Conservation (phyloP, 1,139 yeast species). For the Blastobotrys capitulatus region DNA sequence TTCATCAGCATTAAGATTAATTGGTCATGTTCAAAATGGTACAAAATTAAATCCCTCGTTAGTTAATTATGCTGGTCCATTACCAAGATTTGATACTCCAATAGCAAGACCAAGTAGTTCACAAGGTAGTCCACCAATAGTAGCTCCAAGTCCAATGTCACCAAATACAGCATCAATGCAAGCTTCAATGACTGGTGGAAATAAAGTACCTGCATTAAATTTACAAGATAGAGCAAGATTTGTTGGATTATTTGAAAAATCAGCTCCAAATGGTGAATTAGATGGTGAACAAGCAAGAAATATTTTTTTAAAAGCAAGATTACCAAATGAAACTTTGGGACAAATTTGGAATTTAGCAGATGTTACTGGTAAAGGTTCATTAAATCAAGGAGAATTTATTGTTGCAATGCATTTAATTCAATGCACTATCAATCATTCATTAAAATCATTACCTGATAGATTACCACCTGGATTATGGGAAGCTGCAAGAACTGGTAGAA, state of each 20-base stretch:
- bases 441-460: slow-evolving; percentile 61
- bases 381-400: slow-evolving; percentile 69
- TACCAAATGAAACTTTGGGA: slow-evolving; percentile 71
- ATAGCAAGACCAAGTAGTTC: slow-evolving; percentile 12
- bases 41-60: slow-evolving; percentile 47
- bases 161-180: slow-evolving; percentile 10
- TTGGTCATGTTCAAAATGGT: slow-evolving; percentile 84
- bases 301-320: slow-evolving; percentile 80
- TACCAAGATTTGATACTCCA: slow-evolving; percentile 37
- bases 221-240: slow-evolving; percentile 66
- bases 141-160: slow-evolving; percentile 20
- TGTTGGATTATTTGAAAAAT: slow-evolving; percentile 66
- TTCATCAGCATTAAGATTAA: slow-evolving; percentile 78
- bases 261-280: slow-evolving; percentile 54
- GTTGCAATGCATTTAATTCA: slow-evolving; percentile 96
- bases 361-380: slow-evolving; percentile 62
- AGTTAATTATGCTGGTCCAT: slow-evolving; percentile 50
- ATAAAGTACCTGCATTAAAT: slow-evolving; percentile 54
- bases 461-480: slow-evolving; percentile 46
- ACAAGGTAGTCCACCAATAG: slow-evolving; percentile 22
- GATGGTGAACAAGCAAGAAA: slow-evolving; percentile 75
- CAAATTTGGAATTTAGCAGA: slow-evolving; percentile 90
- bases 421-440: slow-evolving; percentile 61
- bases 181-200: background rate
- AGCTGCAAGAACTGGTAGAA: slow-evolving; percentile 22